phyloP scores from a whole-genome alignment of 345 rosid species.

The Noccaea caerulescens region DNA sequence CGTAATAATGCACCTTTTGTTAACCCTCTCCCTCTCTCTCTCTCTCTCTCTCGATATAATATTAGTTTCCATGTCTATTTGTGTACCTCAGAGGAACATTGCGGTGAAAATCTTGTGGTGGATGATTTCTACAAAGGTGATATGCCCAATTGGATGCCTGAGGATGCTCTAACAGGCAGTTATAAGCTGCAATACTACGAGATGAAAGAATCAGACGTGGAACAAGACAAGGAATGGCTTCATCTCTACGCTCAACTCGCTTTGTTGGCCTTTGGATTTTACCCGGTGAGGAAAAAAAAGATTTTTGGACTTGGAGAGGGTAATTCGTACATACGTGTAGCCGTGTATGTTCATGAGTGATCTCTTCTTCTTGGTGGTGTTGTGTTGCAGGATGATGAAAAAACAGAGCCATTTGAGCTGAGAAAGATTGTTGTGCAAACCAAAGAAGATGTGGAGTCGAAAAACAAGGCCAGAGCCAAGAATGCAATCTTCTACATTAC shows the following conservation, averaged over 20 bases:
- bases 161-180: not conserved
- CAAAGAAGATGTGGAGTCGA: no score
- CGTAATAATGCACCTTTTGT: not conserved
- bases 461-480: no score
- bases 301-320: no score
- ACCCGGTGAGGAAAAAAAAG: not conserved
- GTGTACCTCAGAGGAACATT: not conserved
- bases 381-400: no score
- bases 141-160: not conserved
- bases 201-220: not conserved
- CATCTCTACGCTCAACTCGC: not conserved
- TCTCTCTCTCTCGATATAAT: not conserved
- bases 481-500: no score
- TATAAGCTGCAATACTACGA: slow-evolving; percentile 7
- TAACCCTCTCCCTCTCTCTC: not conserved
- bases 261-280: not conserved
- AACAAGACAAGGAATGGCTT: not conserved
- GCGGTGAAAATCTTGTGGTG: not conserved
- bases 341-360: no score
- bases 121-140: slow-evolving; percentile 6
- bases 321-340: no score
- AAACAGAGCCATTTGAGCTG: no score
- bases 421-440: no score
- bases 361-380: no score
- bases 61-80: not conserved